Conservation (phyloP, 2,329 filamentous ascomycete genomes). For the Venturia carpophila region DNA sequence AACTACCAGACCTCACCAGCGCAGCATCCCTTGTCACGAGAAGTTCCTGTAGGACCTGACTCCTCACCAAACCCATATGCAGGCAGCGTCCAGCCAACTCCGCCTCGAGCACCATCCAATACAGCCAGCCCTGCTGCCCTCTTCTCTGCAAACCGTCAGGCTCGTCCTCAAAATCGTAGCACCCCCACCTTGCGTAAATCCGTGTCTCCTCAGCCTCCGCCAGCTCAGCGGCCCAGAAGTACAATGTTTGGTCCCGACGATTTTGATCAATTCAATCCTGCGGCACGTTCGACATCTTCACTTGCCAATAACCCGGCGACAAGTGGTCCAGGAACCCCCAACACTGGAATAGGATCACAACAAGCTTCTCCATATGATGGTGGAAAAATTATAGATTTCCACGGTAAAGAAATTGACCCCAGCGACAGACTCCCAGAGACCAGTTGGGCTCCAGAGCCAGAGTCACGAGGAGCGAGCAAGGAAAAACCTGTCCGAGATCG, state of each 20-base stretch:
- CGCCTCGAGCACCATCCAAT: neutral
- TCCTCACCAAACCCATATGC: neutral
- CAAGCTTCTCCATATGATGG: neutral
- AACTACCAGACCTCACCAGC: constrained; percentile 13
- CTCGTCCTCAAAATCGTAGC: constrained; percentile 8
- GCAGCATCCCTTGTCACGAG: constrained; percentile 16
- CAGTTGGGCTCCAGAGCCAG: constrained; percentile 69
- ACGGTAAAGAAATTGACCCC: constrained; percentile 70
- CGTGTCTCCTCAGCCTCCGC: constrained; percentile 58
- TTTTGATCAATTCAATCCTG: constrained; percentile 64
- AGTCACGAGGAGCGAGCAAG: constrained; percentile 47
- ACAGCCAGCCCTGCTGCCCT: constrained; percentile 19
- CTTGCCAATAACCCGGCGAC: constrained; percentile 23
- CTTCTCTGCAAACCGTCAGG: constrained; percentile 8
- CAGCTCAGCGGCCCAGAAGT: constrained; percentile 32
- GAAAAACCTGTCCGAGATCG: constrained; percentile 36
- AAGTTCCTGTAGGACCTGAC: constrained; percentile 1
- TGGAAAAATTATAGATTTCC: constrained; percentile 56
- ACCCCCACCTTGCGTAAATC: constrained; percentile 57
- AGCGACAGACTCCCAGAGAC: constrained; percentile 73
- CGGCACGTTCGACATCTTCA: constrained; percentile 29
- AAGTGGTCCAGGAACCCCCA: constrained; percentile 31
- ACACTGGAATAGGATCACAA: constrained; percentile 20
- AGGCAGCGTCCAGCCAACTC: neutral
- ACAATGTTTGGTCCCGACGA: constrained; percentile 63